A percentile compares a stretch with the other conserved stretches of the same genome.
Conservation (phyloP, 2,329 filamentous ascomycete genomes). For the Westerdykella aurantiaca region DNA sequence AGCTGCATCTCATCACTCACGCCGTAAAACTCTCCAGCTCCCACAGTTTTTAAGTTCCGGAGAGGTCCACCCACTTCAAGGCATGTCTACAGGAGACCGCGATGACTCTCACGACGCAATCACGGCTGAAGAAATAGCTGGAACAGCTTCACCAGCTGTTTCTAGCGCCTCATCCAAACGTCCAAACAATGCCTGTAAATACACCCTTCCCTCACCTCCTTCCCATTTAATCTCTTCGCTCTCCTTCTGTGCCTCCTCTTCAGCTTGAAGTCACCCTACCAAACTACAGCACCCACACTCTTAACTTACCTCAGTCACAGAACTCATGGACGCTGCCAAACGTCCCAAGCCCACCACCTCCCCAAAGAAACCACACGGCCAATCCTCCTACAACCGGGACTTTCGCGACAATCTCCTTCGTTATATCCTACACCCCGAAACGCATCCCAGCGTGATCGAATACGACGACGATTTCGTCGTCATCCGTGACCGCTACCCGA, state of each 20-base stretch:
- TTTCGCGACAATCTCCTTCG: constrained; percentile 57
- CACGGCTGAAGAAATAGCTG: constrained; percentile 18
- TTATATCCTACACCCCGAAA: constrained; percentile 61
- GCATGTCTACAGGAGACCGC: too few relatives aligned
- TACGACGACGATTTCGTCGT: constrained; percentile 64
- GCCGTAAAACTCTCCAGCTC: too few relatives aligned
- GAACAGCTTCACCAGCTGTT: constrained; percentile 5
- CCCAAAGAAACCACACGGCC: constrained; percentile 13
- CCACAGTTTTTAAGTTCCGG: too few relatives aligned
- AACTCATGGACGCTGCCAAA: constrained; percentile 42
- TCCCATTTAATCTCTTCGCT: too few relatives aligned
- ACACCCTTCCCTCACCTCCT: too few relatives aligned
- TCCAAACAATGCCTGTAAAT: constrained; percentile 37
- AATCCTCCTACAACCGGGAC: constrained; percentile 34
- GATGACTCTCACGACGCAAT: constrained; percentile 13
- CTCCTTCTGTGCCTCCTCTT: too few relatives aligned
- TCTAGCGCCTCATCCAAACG: constrained; percentile 10
- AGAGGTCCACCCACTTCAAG: too few relatives aligned
- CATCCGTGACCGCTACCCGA: constrained; percentile 81
- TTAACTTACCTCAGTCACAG: constrained; percentile 39
- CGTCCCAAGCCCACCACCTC: constrained; percentile 25
- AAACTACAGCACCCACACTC: constrained; percentile 1
- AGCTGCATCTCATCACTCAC: too few relatives aligned
- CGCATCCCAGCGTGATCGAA: constrained; percentile 59
- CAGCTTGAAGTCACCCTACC: neutral